These are phyloP conservation scores for Schoenoplectus tabernaemontani DNA, from an alignment of 202 grass and related monocot genomes.

Conservation along the genomic window DNA sequence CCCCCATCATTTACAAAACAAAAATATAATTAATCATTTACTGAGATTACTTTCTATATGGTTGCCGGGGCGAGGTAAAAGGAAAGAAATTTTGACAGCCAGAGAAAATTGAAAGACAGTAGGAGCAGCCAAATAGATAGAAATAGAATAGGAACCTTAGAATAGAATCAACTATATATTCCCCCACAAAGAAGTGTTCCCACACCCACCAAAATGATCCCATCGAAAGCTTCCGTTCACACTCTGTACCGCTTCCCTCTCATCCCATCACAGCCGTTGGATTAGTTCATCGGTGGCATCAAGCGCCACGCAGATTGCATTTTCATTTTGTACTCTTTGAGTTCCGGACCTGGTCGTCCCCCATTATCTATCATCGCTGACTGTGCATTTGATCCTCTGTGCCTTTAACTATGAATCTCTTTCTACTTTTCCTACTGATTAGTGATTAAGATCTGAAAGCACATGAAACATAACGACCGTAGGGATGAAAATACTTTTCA, in stretches of 20 bases:
- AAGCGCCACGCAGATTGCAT: not conserved
- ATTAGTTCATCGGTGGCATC: not conserved
- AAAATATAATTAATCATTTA: too few relatives aligned
- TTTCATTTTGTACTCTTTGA: not conserved
- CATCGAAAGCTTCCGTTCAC: not conserved
- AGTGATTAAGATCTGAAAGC: not conserved
- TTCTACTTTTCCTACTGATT: not conserved
- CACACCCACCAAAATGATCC: conserved; percentile 3
- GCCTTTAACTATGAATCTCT: not conserved
- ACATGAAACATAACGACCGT: not conserved
- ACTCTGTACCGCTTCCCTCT: not conserved
- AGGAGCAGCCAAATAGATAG: not conserved
- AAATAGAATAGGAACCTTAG: not conserved
- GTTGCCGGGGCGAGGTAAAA: not conserved
- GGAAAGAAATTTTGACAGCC: not conserved
- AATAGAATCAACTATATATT: not conserved
- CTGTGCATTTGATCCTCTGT: not conserved
- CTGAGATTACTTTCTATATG: too few relatives aligned
- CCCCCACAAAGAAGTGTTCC: not conserved
- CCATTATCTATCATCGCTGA: not conserved
- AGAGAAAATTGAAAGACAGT: not conserved
- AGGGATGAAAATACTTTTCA: not conserved
- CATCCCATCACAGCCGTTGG: not conserved
- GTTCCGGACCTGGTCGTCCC: not conserved
- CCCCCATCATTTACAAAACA: too few relatives aligned